Evolutionary conservation across 305 asterid species (phyloP).

Genomic region (Rubia peregrina): DNA sequence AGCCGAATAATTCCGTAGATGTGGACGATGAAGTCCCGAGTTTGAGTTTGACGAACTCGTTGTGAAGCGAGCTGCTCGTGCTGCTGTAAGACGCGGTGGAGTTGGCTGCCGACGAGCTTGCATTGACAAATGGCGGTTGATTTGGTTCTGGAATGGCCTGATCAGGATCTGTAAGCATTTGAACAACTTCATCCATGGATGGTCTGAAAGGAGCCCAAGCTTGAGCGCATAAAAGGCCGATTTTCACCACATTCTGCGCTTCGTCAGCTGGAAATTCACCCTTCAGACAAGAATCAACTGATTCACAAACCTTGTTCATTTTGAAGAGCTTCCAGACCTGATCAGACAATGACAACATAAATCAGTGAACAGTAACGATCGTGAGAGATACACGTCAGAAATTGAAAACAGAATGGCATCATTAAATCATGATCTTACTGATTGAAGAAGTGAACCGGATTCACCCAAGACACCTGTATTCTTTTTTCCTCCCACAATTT

Average conservation of each 20-base stretch:
- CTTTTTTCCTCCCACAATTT: conserved; percentile 60
- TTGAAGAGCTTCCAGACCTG: conserved; percentile 39
- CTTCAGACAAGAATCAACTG: conserved; percentile 24
- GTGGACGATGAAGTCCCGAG: conserved; percentile 15
- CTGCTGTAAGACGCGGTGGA: conserved; percentile 13
- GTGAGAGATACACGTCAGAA: too few relatives aligned
- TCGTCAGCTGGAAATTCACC: conserved; percentile 24
- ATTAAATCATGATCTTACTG: conserved; percentile 29
- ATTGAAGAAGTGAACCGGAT: conserved; percentile 64
- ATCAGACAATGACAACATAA: background rate
- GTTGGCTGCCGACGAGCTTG: conserved; percentile 12
- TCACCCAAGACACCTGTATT: conserved; percentile 57
- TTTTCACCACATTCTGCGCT: conserved; percentile 21
- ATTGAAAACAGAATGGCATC: background rate
- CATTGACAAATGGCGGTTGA: conserved; percentile 34
- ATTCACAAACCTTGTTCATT: conserved; percentile 20
- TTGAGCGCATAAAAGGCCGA: conserved; percentile 38
- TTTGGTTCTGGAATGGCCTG: conserved; percentile 25
- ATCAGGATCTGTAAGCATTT: conserved; percentile 22
- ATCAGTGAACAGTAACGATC: background rate
- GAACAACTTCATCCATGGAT: conserved; percentile 34
- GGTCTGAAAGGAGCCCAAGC: conserved; percentile 34
- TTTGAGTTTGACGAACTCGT: conserved; percentile 14
- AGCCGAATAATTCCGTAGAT: conserved; percentile 22
- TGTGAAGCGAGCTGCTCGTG: conserved; percentile 9